Evolutionary conservation across 2,329 filamentous ascomycete species (phyloP).

Genomic region (Fusarium sp.): DNA sequence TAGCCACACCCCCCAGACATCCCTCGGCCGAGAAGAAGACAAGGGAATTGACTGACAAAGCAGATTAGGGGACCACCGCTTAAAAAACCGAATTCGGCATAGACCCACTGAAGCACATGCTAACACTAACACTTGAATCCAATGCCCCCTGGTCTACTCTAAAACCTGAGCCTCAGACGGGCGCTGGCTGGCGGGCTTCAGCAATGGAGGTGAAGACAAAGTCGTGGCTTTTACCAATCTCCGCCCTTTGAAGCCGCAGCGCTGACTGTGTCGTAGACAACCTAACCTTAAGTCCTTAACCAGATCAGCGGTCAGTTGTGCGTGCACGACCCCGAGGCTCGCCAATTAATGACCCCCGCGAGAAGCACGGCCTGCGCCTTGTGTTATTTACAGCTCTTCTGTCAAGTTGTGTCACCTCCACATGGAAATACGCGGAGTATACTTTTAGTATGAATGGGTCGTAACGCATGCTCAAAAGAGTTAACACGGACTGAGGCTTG

Average conservation of each 20-base stretch:
- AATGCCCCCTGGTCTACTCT: not conserved
- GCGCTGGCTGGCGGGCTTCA: slow-evolving; percentile 25
- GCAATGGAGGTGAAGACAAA: not conserved
- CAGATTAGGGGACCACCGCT: slow-evolving; percentile 39
- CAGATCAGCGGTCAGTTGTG: slow-evolving; percentile 39
- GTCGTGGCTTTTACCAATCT: slow-evolving; percentile 22
- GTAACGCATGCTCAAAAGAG: no score
- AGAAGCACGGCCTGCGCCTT: slow-evolving; percentile 22
- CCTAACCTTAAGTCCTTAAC: no score
- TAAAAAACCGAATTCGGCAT: slow-evolving; percentile 25
- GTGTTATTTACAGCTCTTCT: slow-evolving; percentile 10
- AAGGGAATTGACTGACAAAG: slow-evolving; percentile 35
- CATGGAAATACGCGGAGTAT: slow-evolving; percentile 26
- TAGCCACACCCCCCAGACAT: slow-evolving; percentile 24
- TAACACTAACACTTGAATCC: no score
- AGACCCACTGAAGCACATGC: not conserved
- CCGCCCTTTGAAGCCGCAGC: slow-evolving; percentile 33
- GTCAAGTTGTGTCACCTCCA: not conserved
- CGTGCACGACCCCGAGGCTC: slow-evolving; percentile 19
- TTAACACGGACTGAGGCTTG: no score
- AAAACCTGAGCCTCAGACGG: slow-evolving; percentile 7
- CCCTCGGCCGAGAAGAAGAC: slow-evolving; percentile 32
- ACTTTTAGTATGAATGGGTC: no score
- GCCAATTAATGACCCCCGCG: slow-evolving; percentile 11
- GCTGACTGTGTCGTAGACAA: slow-evolving; percentile 37